phyloP scores from a whole-genome alignment of 78 protist species.

The Bigelowiella natans region DNA sequence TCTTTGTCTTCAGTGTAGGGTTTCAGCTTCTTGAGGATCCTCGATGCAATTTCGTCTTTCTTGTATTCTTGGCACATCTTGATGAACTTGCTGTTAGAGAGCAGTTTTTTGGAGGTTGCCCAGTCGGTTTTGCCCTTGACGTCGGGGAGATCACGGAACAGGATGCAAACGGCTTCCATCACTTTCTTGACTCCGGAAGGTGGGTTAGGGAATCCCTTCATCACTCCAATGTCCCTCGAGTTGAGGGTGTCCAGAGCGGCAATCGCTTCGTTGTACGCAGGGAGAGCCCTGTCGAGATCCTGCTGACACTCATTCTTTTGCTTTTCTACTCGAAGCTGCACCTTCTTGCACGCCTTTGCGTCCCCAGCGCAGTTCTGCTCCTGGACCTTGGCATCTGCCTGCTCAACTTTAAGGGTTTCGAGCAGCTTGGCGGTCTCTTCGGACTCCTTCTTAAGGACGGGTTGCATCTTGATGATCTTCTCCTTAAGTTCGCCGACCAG shows the following conservation, averaged over 20 bases:
- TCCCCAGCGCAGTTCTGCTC: constrained; percentile 45
- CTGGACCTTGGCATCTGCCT: constrained; percentile 37
- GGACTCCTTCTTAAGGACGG: constrained; percentile 40
- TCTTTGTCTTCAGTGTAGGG: background rate
- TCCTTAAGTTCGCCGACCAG: constrained; percentile 49
- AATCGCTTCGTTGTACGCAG: constrained; percentile 54
- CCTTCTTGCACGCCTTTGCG: constrained; percentile 43
- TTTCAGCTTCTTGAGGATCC: background rate
- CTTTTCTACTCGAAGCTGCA: constrained; percentile 34
- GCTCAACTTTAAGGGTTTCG: constrained; percentile 29
- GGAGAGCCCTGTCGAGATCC: constrained; percentile 63
- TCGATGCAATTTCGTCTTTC: constrained; percentile 31
- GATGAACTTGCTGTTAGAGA: constrained; percentile 52
- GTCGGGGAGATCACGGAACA: background rate
- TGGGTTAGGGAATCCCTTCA: constrained; percentile 61
- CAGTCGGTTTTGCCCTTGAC: constrained; percentile 37
- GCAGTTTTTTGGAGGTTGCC: constrained; percentile 54
- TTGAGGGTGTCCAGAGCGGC: constrained; percentile 49
- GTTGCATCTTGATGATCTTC: constrained; percentile 51
- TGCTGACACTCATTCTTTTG: constrained; percentile 44
- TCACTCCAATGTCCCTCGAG: constrained; percentile 55
- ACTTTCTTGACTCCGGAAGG: constrained; percentile 51
- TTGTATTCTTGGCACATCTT: constrained; percentile 31
- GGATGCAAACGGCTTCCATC: constrained; percentile 62
- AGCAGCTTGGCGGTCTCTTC: constrained; percentile 42